Evolutionary conservation across 805 yeast species (phyloP).

Genomic region (Sporopachydermia lactativora): DNA sequence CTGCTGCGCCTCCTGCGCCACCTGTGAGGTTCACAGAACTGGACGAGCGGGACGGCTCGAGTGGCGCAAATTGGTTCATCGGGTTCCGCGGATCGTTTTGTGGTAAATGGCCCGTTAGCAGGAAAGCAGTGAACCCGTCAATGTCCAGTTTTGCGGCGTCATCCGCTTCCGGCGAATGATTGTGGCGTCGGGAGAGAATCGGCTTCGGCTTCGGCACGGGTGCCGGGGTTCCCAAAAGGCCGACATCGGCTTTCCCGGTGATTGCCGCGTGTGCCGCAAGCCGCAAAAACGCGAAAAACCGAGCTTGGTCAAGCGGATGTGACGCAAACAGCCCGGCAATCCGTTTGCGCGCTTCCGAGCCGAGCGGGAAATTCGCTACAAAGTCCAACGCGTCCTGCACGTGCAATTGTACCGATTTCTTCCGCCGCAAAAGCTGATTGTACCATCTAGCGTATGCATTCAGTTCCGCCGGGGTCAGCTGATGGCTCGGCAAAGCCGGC

Average conservation of each 20-base stretch:
- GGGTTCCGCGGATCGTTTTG: background rate
- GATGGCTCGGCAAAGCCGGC: slow-evolving; percentile 22
- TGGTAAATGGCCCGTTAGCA: slow-evolving; percentile 70
- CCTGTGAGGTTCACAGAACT: background rate
- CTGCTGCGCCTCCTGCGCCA: background rate
- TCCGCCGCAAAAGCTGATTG: slow-evolving; percentile 63
- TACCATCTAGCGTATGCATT: slow-evolving; percentile 91
- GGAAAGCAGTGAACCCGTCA: slow-evolving; percentile 73
- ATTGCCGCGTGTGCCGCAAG: slow-evolving; percentile 58
- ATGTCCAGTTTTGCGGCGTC: slow-evolving; percentile 42
- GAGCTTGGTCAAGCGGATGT: slow-evolving; percentile 65
- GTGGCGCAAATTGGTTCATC: slow-evolving; percentile 5
- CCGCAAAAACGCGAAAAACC: slow-evolving; percentile 78
- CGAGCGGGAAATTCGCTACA: slow-evolving; percentile 59
- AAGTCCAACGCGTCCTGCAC: slow-evolving; percentile 70
- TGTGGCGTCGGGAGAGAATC: slow-evolving; percentile 33
- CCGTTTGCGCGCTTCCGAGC: slow-evolving; percentile 33
- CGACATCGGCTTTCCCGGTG: slow-evolving; percentile 31
- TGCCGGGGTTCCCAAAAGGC: slow-evolving; percentile 29
- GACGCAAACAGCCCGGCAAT: slow-evolving; percentile 35
- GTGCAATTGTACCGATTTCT: slow-evolving; percentile 49
- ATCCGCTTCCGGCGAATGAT: slow-evolving; percentile 2
- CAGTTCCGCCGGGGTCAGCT: slow-evolving; percentile 63
- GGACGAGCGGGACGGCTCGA: background rate
- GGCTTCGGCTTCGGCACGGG: slow-evolving; percentile 72